A percentile compares a stretch with the other conserved stretches of the same genome.
Evolutionary conservation across 106 monocot species (phyloP).

Genomic region (Phalaenopsis aphrodite): DNA sequence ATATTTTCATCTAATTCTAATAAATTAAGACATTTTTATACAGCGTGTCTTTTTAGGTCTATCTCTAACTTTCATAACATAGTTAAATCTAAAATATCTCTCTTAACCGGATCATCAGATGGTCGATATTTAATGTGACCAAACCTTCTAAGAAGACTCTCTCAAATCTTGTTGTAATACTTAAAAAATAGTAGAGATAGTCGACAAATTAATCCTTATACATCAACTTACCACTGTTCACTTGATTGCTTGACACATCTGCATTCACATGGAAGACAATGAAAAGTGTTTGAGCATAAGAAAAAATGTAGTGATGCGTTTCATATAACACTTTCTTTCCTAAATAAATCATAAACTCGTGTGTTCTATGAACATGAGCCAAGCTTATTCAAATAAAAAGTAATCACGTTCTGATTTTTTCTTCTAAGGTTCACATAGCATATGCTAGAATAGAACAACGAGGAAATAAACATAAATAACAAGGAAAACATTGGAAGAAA

Average conservation of each 20-base stretch:
- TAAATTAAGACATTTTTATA: no score
- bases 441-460: neutral
- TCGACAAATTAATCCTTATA: neutral
- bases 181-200: neutral
- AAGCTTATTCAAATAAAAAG: neutral
- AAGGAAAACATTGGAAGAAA: neutral
- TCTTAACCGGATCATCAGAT: no score
- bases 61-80: no score
- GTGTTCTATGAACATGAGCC: neutral
- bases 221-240: neutral
- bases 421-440: neutral
- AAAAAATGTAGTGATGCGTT: neutral
- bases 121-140: no score
- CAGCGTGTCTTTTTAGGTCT: no score
- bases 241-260: constrained; percentile 4
- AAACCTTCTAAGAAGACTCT: no score
- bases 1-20: no score
- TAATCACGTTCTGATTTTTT: neutral
- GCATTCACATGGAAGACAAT: neutral
- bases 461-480: neutral
- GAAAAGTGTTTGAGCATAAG: neutral
- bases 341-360: neutral
- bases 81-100: no score
- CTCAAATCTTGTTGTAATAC: neutral
- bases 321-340: neutral